Base-by-base conservation (phyloP, 176 grass and related monocot genomes). In the Thalia dealbata region DNA sequence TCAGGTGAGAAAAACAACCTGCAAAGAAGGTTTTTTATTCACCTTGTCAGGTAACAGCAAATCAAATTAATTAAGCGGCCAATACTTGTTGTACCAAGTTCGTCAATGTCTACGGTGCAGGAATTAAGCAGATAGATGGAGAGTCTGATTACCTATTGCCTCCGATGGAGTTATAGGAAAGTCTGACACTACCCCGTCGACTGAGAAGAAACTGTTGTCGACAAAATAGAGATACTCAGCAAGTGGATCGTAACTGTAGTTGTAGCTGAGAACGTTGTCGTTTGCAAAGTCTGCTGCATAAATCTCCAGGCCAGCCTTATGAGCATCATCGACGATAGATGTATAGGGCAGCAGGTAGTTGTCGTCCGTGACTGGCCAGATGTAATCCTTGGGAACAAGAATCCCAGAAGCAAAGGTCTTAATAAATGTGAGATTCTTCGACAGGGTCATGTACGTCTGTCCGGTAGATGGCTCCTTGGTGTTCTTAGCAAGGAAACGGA, bases 181-280 rank as follows among this genome's bases (percentile, higher is more conserved):
- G 75, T 93, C 95, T 78, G 90, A 72, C 76, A 99, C 41, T 64
- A 99, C 75, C n/a, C 95, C 95, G 81, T 99, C 95, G 77, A 99
- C 85, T 45, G 95, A 86, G 72, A 99, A 99, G 8, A 8, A 75
- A 55, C 72, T 85, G 60, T 99, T 99, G 85, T 99, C 95, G 70
- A 99, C 81, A 64, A 84, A 93, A 0, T 73, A 78, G 38, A 93
- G 84, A 86, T 84, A 88, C 77, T 99, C 95, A 32, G 87, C 81
- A 61, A 99, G 28, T 23, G 95, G 90, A 75, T 99, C 95, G 3
- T 90, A 85, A 67, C 95, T 99, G 69, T 91, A 70, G 81, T 93
- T 99, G 68, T 88, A 93, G 59, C 95, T 93, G 77, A 92, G 10
- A 23, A 3, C 1, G 69, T 88, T 48, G 64, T 99, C 95, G 79